Evolutionary conservation across 2,329 filamentous ascomycete species (phyloP).

Genomic region (Annulohypoxylon truncatum): DNA sequence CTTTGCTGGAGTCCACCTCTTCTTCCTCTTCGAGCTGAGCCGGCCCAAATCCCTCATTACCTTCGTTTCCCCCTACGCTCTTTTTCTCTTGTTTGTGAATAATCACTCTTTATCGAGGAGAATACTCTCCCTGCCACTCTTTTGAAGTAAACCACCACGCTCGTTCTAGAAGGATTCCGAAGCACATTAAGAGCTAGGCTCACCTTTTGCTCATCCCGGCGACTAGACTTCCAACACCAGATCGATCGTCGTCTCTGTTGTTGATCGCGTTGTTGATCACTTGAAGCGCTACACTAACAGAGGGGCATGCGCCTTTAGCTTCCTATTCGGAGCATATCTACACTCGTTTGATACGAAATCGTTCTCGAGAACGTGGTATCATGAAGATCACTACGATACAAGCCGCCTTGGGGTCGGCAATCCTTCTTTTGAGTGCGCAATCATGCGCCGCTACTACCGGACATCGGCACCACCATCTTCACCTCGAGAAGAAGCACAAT

Average conservation of each 20-base stretch:
- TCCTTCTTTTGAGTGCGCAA: conserved; percentile 59
- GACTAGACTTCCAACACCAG: conserved; percentile 12
- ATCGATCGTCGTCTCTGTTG: conserved; percentile 34
- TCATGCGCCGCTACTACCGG: conserved; percentile 53
- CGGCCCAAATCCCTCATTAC: conserved; percentile 28
- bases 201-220: conserved; percentile 15
- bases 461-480: conserved; percentile 53
- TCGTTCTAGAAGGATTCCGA: conserved; percentile 24
- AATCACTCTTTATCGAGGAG: conserved; percentile 37
- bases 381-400: conserved; percentile 67
- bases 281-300: conserved; percentile 18
- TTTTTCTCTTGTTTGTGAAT: conserved; percentile 22
- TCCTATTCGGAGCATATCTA: conserved; percentile 24
- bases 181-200: conserved; percentile 3
- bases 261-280: conserved; percentile 41
- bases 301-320: conserved; percentile 25
- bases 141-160: conserved; percentile 29
- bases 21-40: conserved; percentile 9
- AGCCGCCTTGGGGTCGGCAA: conserved; percentile 61
- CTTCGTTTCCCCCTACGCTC: conserved; percentile 21
- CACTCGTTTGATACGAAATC: conserved; percentile 38
- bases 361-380: conserved; percentile 37
- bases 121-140: conserved; percentile 35
- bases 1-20: conserved; percentile 24
- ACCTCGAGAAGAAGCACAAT: conserved; percentile 53